A percentile compares a stretch with the other conserved stretches of the same genome.
Evolutionary conservation across 1,139 yeast species (phyloP).

Genomic region (Pichia cactophila): DNA sequence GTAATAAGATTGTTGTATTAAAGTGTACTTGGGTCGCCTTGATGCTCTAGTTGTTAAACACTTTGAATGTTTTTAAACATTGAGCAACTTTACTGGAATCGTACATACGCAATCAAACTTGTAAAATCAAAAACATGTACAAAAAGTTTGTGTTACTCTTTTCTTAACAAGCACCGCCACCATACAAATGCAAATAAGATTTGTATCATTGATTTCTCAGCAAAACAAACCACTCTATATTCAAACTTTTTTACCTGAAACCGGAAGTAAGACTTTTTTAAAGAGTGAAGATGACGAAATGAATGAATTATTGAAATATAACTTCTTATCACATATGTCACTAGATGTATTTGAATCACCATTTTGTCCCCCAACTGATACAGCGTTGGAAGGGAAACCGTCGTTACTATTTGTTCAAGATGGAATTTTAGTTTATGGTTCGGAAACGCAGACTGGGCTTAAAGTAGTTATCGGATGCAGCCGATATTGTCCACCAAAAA

Average conservation of each 20-base stretch:
- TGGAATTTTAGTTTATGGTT: slow-evolving; percentile 53
- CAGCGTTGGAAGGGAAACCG: slow-evolving; percentile 27
- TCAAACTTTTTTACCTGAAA: slow-evolving; percentile 35
- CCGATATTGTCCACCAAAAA: slow-evolving; percentile 1
- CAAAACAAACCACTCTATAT: slow-evolving; percentile 53
- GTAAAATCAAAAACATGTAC: no score
- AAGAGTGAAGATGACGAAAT: slow-evolving; percentile 23
- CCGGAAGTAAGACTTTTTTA: slow-evolving; percentile 20
- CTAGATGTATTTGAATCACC: slow-evolving; percentile 56
- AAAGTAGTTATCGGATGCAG: slow-evolving; percentile 48
- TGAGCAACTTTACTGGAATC: no score
- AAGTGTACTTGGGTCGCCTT: no score
- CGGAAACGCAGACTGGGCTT: slow-evolving; percentile 53
- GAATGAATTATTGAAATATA: slow-evolving; percentile 47
- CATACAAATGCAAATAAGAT: slow-evolving; percentile 26
- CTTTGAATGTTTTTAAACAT: no score
- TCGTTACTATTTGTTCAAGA: slow-evolving; percentile 50
- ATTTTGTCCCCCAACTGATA: slow-evolving; percentile 16
- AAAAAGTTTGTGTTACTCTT: background rate
- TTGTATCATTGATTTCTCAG: slow-evolving; percentile 48
- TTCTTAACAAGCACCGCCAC: background rate
- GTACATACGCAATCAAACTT: no score
- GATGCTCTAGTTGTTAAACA: no score
- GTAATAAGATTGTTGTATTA: no score
- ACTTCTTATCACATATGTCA: slow-evolving; percentile 61